Evolutionary conservation across 1,284 basidiomycete species (phyloP).

Genomic region (Tilletia setariae): DNA sequence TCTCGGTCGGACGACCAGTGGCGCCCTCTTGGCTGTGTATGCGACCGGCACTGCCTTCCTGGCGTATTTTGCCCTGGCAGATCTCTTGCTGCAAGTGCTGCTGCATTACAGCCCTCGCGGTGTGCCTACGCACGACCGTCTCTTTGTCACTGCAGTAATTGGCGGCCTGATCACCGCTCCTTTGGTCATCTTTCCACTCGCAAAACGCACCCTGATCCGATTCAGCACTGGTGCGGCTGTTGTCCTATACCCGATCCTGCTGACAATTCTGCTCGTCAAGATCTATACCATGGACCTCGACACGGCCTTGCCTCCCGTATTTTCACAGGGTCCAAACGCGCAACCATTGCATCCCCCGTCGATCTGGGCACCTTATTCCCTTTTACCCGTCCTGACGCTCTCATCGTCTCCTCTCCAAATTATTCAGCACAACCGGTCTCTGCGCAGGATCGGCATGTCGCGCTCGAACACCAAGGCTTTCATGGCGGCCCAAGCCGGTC

Average conservation of each 20-base stretch:
- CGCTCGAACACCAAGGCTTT: conserved; percentile 49
- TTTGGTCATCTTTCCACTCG: conserved; percentile 46
- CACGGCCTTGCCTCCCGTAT: conserved; percentile 6
- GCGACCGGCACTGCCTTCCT: conserved; percentile 49
- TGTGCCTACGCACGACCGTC: conserved; percentile 43
- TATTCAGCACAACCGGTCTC: conserved; percentile 46
- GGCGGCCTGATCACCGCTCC: conserved; percentile 40
- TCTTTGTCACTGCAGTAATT: conserved; percentile 45
- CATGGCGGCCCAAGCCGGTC: conserved; percentile 40
- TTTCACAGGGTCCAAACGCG: conserved; percentile 23
- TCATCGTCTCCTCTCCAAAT: conserved; percentile 50
- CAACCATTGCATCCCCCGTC: conserved; percentile 37
- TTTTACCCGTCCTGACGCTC: conserved; percentile 47
- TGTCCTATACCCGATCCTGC: conserved; percentile 40
- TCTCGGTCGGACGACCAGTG: conserved; percentile 35
- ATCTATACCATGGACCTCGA: conserved; percentile 26
- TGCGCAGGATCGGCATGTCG: conserved; percentile 40
- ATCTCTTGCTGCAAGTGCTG: conserved; percentile 47
- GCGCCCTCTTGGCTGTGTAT: conserved; percentile 39
- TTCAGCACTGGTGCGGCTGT: conserved; percentile 41
- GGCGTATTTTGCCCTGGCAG: conserved; percentile 49
- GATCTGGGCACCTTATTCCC: conserved; percentile 49
- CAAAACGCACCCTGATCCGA: conserved; percentile 49
- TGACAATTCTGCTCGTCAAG: conserved; percentile 36
- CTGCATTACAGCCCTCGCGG: conserved; percentile 46